A percentile compares a stretch with the other conserved stretches of the same genome.
Evolutionary conservation across 208 protist species (phyloP).

Genomic region (Trypanosoma brucei): DNA sequence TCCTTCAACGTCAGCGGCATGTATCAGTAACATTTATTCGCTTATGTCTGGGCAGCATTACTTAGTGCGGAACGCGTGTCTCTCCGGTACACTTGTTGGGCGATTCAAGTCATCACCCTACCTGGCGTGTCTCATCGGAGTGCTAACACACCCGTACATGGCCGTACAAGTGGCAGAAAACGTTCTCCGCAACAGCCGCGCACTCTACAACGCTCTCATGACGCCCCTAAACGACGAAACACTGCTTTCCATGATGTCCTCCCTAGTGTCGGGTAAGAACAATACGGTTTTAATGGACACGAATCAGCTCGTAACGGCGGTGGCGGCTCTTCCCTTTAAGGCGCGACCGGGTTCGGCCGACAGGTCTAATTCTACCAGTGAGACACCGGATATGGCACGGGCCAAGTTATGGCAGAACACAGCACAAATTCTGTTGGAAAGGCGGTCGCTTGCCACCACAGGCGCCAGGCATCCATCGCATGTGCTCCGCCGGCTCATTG

Average conservation of each 20-base stretch:
- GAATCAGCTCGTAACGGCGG: constrained; percentile 63
- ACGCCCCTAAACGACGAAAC: constrained; percentile 56
- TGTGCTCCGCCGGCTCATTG: constrained; percentile 24
- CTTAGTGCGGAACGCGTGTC: constrained; percentile 41
- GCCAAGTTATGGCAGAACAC: constrained; percentile 8
- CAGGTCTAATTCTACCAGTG: not conserved
- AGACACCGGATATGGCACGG: not conserved
- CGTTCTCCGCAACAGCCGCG: constrained; percentile 56
- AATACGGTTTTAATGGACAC: constrained; percentile 68
- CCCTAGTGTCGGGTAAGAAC: constrained; percentile 33
- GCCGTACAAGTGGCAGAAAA: constrained; percentile 61
- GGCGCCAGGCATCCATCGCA: constrained; percentile 26
- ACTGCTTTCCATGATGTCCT: constrained; percentile 47
- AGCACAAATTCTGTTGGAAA: constrained; percentile 33
- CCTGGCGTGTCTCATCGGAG: constrained; percentile 62
- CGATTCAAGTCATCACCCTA: constrained; percentile 55
- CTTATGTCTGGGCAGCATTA: constrained; percentile 65
- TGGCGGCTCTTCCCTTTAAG: constrained; percentile 24
- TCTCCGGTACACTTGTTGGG: constrained; percentile 39
- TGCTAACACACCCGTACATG: constrained; percentile 67
- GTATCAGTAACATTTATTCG: constrained; percentile 65
- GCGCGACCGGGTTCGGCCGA: not conserved
- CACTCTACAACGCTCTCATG: constrained; percentile 68
- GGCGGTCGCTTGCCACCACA: constrained; percentile 54
- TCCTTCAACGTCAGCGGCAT: constrained; percentile 65